Base-by-base conservation (phyloP, 768 basidiomycete species). In the Astraeus odoratus region DNA sequence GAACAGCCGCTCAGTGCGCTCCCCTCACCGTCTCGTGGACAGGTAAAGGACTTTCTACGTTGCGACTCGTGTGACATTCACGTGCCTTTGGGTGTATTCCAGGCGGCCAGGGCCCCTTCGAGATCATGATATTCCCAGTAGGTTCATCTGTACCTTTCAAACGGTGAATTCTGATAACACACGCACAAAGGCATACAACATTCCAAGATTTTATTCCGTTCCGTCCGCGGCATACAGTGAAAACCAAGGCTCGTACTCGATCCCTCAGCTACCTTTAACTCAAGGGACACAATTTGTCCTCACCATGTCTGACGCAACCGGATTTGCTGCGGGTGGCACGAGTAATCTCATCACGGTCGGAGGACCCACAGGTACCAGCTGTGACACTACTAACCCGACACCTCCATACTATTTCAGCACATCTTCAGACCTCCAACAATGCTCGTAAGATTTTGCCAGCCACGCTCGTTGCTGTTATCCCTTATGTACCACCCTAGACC, bases 241-340 rank as follows among this genome's bases (percentile, higher is more conserved):
- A 66, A 75, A 75, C 39, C 48, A 70, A 48, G 82, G 81, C 40
- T 71, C 73, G 1, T 85, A 69, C 57, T 63, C 70, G 10, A 57
- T 72, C 24, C 36, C 63, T 0, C 70, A 68, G 47, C 51, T 86
- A 10, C 67, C 70, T 3, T 62, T 80, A 37, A 24, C 57, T 10
- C 54, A 66, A 8, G 63, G 54, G 23, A 56, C 68, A 15, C 59
- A 66, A 43, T 66, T 86, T 39, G 40, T 86, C 10, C 47, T 81
- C 16, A 72, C 77, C 27, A 83, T 89, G 81, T 87, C 81, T 22
- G 86, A 89, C 56, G 68, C 77, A 15, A 75, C 74, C 22, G 84
- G 83, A 1, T 86, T 81, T 57, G 83, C 67, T 34, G 68, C 79
- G 8, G 86, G 86, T 4, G 86, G 83, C 19, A 68, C 70, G 20